A percentile compares a stretch with the other conserved stretches of the same genome.
phyloP scores from a whole-genome alignment of 106 monocot species.

The Platanthera guangdongensis region DNA sequence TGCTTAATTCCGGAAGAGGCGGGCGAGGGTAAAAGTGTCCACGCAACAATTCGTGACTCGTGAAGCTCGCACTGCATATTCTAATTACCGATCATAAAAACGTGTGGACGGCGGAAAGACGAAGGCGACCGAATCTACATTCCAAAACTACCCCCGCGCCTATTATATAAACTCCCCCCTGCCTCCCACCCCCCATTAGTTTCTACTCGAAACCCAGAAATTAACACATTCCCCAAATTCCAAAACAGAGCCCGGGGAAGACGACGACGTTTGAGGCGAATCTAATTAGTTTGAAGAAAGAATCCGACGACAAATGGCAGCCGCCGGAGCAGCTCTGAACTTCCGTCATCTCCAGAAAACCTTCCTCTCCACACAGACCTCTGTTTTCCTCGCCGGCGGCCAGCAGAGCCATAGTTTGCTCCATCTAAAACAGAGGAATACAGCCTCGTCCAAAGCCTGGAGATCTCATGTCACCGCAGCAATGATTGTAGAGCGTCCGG shows the following conservation, averaged over 20 bases:
- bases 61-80: not conserved
- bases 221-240: not conserved
- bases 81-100: conserved; percentile 3
- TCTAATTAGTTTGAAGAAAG: not conserved
- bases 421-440: not conserved
- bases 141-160: not conserved
- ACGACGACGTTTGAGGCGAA: not conserved
- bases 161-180: not conserved
- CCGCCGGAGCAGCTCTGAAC: not conserved
- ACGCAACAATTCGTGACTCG: not conserved
- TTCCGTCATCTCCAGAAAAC: not conserved
- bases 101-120: conserved; percentile 14
- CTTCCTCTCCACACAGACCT: not conserved
- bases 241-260: not conserved
- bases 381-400: conserved; percentile 4
- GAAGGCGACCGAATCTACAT: not conserved
- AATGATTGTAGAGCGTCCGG: conserved; percentile 16
- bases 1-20: not conserved
- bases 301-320: conserved; percentile 2
- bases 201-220: not conserved
- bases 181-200: not conserved
- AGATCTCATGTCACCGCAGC: conserved; percentile 9
- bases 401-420: not conserved
- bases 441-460: not conserved
- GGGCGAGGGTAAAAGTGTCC: not conserved